These are phyloP conservation scores for Diddensiella caesifluorescens DNA, from an alignment of 805 yeast species.

Conservation along the genomic window DNA sequence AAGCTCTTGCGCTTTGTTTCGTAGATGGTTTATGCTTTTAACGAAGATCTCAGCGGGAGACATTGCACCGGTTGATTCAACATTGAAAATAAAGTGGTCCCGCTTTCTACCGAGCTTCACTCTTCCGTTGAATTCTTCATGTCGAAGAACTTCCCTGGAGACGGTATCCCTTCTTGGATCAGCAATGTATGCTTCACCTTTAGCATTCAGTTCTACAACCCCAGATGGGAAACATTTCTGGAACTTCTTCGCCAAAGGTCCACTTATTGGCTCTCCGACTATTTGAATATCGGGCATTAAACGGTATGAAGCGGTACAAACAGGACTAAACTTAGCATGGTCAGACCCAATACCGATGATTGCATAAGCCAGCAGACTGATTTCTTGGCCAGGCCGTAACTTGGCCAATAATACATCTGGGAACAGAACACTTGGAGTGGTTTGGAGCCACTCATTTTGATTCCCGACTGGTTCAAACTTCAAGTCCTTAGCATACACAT, in stretches of 20 bases:
- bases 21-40: slow-evolving; percentile 80
- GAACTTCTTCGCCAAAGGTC: slow-evolving; percentile 70
- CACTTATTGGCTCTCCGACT: slow-evolving; percentile 58
- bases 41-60: slow-evolving; percentile 92
- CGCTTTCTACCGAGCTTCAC: slow-evolving; percentile 88
- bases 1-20: slow-evolving; percentile 49
- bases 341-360: slow-evolving; percentile 87
- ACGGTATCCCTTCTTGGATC: slow-evolving; percentile 96
- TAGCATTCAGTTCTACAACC: slow-evolving; percentile 70
- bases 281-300: slow-evolving; percentile 84
- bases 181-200: slow-evolving; percentile 67
- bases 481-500: slow-evolving; percentile 84
- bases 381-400: slow-evolving; percentile 95
- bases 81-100: slow-evolving; percentile 90
- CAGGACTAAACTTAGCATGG: slow-evolving; percentile 97
- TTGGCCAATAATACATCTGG: slow-evolving; percentile 89
- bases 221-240: slow-evolving; percentile 91
- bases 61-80: slow-evolving; percentile 96
- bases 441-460: slow-evolving; percentile 61
- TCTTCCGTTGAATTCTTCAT: slow-evolving; percentile 81
- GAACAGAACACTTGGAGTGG: slow-evolving; percentile 58
- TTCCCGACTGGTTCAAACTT: slow-evolving; percentile 89
- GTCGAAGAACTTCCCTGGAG: slow-evolving; percentile 92
- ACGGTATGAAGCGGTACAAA: slow-evolving; percentile 92
- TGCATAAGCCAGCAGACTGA: slow-evolving; percentile 84